phyloP scores from a whole-genome alignment of 2,329 filamentous ascomycete species.

The Helminthosporium solani region DNA sequence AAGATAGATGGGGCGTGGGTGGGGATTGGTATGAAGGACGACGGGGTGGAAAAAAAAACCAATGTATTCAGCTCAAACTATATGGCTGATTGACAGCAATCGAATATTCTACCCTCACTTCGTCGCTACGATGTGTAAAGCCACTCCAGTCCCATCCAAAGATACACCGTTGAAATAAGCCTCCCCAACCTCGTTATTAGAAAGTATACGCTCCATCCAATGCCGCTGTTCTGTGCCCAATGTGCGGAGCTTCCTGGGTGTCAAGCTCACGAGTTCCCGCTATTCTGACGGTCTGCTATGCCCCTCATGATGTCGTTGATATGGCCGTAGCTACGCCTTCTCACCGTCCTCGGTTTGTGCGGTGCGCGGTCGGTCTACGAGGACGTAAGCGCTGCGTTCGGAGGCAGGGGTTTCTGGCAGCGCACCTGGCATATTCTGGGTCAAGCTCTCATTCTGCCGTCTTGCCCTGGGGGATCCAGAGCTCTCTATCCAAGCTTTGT shows the following conservation, averaged over 20 bases:
- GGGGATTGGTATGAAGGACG: too few species aligned
- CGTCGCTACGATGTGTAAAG: not conserved
- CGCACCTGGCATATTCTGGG: conserved; percentile 33
- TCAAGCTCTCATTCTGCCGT: conserved; percentile 11
- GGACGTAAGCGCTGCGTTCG: conserved; percentile 37
- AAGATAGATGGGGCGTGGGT: too few species aligned
- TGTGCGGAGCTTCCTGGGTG: not conserved
- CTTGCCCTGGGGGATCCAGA: conserved; percentile 24
- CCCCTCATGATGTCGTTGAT: conserved; percentile 5
- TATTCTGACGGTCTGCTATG: not conserved
- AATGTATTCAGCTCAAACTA: conserved; percentile 1
- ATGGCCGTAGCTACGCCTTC: conserved; percentile 2
- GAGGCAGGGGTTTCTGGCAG: conserved; percentile 33
- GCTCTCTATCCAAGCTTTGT: conserved; percentile 23
- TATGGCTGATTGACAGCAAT: not conserved
- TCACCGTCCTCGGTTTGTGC: conserved; percentile 17
- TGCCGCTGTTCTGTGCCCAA: not conserved
- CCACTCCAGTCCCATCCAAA: not conserved
- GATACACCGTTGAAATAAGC: not conserved
- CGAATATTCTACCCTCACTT: not conserved
- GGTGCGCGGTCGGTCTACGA: conserved; percentile 36
- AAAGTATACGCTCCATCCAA: conserved; percentile 4
- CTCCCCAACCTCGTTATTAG: not conserved
- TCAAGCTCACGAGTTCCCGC: not conserved
- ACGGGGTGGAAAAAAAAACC: conserved; percentile 29